Evolutionary conservation across 805 yeast species (phyloP).

Genomic region (Yarrowia osloensis): DNA sequence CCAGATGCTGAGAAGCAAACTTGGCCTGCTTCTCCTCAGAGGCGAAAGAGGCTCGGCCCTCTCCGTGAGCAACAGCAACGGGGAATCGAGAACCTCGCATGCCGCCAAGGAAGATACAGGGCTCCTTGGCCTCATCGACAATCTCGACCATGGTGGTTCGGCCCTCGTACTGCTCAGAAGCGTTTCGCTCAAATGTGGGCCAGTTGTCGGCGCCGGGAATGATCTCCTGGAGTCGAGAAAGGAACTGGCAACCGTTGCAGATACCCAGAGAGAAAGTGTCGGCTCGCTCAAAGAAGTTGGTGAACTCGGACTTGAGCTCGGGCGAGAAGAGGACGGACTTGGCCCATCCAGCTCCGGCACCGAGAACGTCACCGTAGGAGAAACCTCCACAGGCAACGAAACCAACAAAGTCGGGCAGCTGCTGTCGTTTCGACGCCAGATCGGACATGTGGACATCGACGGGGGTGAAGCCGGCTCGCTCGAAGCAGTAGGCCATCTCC

Average conservation of each 20-base stretch:
- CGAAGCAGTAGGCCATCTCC: slow-evolving; percentile 98
- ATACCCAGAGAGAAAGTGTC: slow-evolving; percentile 98
- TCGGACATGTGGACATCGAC: slow-evolving; percentile 97
- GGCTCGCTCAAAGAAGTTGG: slow-evolving; percentile 76
- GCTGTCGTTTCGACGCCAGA: slow-evolving; percentile 68
- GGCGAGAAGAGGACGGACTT: slow-evolving; percentile 88
- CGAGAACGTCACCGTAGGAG: slow-evolving; percentile 97
- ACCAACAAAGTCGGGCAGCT: slow-evolving; percentile 76
- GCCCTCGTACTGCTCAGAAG: slow-evolving; percentile 94
- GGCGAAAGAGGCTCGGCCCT: slow-evolving; percentile 83
- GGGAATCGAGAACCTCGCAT: slow-evolving; percentile 95
- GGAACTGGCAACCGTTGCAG: slow-evolving; percentile 97
- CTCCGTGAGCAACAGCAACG: slow-evolving; percentile 98
- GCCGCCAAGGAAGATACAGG: slow-evolving; percentile 73
- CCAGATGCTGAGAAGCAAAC: slow-evolving; percentile 53
- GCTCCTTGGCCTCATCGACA: slow-evolving; percentile 54
- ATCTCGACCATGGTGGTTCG: slow-evolving; percentile 89
- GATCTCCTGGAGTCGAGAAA: slow-evolving; percentile 78
- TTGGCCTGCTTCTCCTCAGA: slow-evolving; percentile 48
- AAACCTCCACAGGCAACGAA: slow-evolving; percentile 99
- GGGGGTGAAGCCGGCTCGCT: slow-evolving; percentile 91
- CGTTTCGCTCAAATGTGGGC: slow-evolving; percentile 93
- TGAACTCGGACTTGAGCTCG: slow-evolving; percentile 71
- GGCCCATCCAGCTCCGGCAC: slow-evolving; percentile 99
- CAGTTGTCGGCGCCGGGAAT: slow-evolving; percentile 94